These are phyloP conservation scores for Vitis rotundifolia DNA, from an alignment of 164 flowering plant genomes.

Conservation along the genomic window DNA sequence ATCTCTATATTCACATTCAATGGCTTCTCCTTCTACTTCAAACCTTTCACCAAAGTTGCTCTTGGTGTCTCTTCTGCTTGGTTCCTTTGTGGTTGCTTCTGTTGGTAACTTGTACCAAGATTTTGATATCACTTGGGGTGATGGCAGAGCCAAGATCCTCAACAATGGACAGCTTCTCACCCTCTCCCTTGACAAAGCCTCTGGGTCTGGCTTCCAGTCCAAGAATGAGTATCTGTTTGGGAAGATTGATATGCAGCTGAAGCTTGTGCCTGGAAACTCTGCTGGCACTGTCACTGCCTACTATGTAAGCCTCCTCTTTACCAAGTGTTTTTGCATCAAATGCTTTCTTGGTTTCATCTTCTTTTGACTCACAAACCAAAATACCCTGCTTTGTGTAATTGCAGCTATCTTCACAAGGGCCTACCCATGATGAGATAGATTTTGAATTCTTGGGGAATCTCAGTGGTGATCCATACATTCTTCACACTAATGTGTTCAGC, in stretches of 20 bases:
- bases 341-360: too few relatives aligned
- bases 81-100: background rate
- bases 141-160: conserved; percentile 21
- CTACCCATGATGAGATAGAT: conserved; percentile 32
- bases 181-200: conserved; percentile 26
- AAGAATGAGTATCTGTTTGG: conserved; percentile 30
- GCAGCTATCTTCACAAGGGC: conserved; percentile 31
- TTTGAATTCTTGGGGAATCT: conserved; percentile 39
- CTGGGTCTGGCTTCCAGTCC: conserved; percentile 39
- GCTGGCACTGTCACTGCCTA: conserved; percentile 56
- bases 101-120: conserved; percentile 17
- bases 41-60: too few relatives aligned
- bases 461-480: conserved; percentile 49
- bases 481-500: conserved; percentile 45
- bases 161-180: conserved; percentile 26
- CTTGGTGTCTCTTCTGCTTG: too few relatives aligned
- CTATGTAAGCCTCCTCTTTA: conserved; percentile 24
- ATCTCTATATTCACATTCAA: too few relatives aligned
- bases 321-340: too few relatives aligned
- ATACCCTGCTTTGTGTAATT: too few relatives aligned
- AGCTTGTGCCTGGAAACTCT: conserved; percentile 46
- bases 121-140: conserved; percentile 28
- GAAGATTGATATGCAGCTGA: conserved; percentile 43
- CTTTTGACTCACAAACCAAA: too few relatives aligned
- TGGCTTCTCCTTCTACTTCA: too few relatives aligned